phyloP scores from a whole-genome alignment of 805 yeast genomes.

The Yarrowia deformans region DNA sequence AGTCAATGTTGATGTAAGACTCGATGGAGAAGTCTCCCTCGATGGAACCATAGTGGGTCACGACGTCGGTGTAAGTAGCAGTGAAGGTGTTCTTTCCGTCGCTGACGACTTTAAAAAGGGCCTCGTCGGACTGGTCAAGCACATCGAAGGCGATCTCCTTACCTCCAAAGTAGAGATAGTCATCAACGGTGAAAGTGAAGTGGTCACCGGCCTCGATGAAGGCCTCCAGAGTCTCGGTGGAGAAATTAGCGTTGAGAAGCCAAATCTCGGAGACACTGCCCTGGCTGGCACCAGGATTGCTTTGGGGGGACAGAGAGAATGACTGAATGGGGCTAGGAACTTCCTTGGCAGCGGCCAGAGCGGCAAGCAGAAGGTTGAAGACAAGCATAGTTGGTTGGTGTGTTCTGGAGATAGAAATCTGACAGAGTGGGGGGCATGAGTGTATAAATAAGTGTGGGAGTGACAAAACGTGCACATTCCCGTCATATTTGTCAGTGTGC shows the following conservation, averaged over 20 bases:
- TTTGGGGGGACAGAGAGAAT: conserved; percentile 2
- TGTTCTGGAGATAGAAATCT: neutral
- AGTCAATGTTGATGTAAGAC: conserved; percentile 11
- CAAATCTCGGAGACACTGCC: neutral
- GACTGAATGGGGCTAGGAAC: conserved; percentile 14
- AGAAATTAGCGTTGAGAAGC: neutral
- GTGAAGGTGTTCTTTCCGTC: conserved; percentile 3
- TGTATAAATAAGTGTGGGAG: neutral
- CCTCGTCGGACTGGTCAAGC: neutral
- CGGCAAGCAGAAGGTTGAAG: conserved; percentile 9
- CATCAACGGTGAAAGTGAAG: neutral
- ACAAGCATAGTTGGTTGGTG: conserved; percentile 11
- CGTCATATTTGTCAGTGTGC: neutral
- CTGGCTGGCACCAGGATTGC: neutral
- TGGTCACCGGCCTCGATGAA: conserved; percentile 7
- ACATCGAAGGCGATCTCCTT: neutral
- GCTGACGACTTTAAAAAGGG: neutral
- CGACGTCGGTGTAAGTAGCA: neutral
- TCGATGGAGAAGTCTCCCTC: conserved; percentile 12
- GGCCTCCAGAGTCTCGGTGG: neutral
- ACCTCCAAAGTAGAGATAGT: neutral
- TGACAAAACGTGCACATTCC: neutral
- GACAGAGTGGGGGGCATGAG: neutral
- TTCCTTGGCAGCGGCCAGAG: conserved; percentile 15
- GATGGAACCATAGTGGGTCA: neutral